Evolutionary conservation across 2,329 filamentous ascomycete species (phyloP).

Genomic region (Diaporthe sp.): DNA sequence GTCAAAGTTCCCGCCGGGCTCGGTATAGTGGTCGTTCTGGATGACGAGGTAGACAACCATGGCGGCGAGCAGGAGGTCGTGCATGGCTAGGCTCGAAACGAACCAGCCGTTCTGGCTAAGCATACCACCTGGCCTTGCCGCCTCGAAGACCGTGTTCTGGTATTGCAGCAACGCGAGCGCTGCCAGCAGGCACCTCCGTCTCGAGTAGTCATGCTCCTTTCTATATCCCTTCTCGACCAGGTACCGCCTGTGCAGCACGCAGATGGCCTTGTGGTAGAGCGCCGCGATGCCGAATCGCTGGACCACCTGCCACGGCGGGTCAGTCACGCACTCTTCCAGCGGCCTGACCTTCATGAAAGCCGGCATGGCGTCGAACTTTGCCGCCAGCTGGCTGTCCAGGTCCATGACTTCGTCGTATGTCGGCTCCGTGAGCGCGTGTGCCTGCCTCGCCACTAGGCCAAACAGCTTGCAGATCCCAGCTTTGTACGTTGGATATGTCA

Average conservation of each 20-base stretch:
- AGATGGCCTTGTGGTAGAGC: slow-evolving; percentile 68
- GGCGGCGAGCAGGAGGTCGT: slow-evolving; percentile 73
- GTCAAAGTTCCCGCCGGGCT: slow-evolving; percentile 51
- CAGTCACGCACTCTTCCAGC: slow-evolving; percentile 64
- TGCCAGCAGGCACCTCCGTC: slow-evolving; percentile 63
- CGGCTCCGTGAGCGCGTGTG: slow-evolving; percentile 63
- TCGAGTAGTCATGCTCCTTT: slow-evolving; percentile 66
- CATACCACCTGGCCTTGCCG: slow-evolving; percentile 66
- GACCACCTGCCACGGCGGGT: slow-evolving; percentile 61
- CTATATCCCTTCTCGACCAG: slow-evolving; percentile 59
- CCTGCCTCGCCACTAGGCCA: slow-evolving; percentile 63
- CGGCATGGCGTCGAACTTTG: slow-evolving; percentile 62
- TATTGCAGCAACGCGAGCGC: slow-evolving; percentile 63
- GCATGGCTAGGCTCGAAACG: slow-evolving; percentile 68
- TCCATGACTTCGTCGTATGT: slow-evolving; percentile 64
- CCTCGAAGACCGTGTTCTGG: slow-evolving; percentile 63
- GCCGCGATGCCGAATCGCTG: slow-evolving; percentile 67
- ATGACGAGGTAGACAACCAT: slow-evolving; percentile 71
- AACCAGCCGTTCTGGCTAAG: slow-evolving; percentile 70
- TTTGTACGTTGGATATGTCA: slow-evolving; percentile 70
- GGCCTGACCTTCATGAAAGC: slow-evolving; percentile 62
- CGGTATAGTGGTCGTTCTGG: slow-evolving; percentile 58
- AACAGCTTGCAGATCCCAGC: slow-evolving; percentile 62
- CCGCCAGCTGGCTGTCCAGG: slow-evolving; percentile 61
- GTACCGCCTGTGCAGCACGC: slow-evolving; percentile 69